Evolutionary conservation across 1,284 basidiomycete genomes (phyloP).

Genomic region (Heterobasidion annosum): DNA sequence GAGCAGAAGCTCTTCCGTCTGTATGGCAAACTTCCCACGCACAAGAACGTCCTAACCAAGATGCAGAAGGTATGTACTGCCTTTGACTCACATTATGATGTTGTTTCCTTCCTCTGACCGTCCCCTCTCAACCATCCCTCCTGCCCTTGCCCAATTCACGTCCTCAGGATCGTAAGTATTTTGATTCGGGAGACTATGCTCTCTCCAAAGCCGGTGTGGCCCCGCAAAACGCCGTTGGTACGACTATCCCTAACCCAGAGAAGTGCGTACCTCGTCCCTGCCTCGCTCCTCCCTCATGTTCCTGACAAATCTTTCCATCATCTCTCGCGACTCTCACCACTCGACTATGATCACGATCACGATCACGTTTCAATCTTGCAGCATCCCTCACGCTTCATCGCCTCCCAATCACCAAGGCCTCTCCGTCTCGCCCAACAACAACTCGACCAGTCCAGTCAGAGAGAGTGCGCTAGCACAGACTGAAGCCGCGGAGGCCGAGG

Average conservation of each 20-base stretch:
- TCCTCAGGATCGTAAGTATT: conserved; percentile 89
- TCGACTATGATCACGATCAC: background rate
- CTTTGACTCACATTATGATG: background rate
- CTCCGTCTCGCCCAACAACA: conserved; percentile 65
- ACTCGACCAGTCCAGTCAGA: conserved; percentile 46
- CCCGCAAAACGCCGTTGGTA: conserved; percentile 83
- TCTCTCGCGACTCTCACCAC: conserved; percentile 1
- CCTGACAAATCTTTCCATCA: conserved; percentile 5
- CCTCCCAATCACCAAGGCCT: conserved; percentile 43
- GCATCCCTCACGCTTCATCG: conserved; percentile 70
- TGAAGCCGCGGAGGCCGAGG: background rate
- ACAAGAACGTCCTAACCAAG: conserved; percentile 89
- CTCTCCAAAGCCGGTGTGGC: conserved; percentile 91
- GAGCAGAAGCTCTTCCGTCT: conserved; percentile 92
- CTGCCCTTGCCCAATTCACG: conserved; percentile 3
- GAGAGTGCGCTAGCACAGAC: conserved; percentile 46
- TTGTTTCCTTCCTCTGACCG: background rate
- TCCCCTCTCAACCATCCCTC: too few relatives aligned
- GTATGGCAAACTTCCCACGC: conserved; percentile 90
- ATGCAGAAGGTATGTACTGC: conserved; percentile 76
- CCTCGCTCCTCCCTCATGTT: conserved; percentile 8
- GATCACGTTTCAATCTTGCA: conserved; percentile 18
- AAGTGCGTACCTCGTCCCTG: conserved; percentile 49
- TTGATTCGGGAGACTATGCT: conserved; percentile 96
- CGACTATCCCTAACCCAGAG: conserved; percentile 92